Evolutionary conservation across 805 yeast genomes (phyloP).

Genomic region (Kodamaea laetipori): DNA sequence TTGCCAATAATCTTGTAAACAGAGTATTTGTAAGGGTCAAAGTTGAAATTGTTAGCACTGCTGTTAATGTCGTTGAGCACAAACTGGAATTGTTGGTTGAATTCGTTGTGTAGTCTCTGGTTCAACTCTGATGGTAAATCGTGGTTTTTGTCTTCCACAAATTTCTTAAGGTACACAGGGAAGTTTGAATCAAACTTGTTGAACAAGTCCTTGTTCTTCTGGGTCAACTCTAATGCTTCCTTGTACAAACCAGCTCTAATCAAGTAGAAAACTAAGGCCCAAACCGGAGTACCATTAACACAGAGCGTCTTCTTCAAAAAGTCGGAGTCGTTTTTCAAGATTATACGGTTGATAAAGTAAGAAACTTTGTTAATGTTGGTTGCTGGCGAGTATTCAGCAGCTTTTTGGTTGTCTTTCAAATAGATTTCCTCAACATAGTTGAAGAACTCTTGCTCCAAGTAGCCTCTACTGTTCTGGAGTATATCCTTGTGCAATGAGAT

Average conservation of each 20-base stretch:
- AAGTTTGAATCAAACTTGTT: slow-evolving; percentile 84
- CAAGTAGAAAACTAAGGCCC: slow-evolving; percentile 88
- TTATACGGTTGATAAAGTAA: slow-evolving; percentile 50
- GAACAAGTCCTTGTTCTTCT: slow-evolving; percentile 66
- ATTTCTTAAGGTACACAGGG: slow-evolving; percentile 75
- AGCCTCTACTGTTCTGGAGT: slow-evolving; percentile 55
- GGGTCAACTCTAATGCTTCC: slow-evolving; percentile 75
- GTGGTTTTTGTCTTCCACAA: slow-evolving; percentile 51
- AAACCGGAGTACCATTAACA: slow-evolving; percentile 85
- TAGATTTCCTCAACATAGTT: slow-evolving; percentile 70
- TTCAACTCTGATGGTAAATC: slow-evolving; percentile 66
- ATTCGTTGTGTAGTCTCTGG: slow-evolving; percentile 74
- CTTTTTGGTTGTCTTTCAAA: slow-evolving; percentile 51
- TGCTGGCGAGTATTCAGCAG: slow-evolving; percentile 49
- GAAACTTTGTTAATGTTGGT: slow-evolving; percentile 71
- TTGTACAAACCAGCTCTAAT: slow-evolving; percentile 78
- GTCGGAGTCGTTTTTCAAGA: slow-evolving; percentile 33
- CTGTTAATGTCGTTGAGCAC: slow-evolving; percentile 43
- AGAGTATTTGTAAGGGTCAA: slow-evolving; percentile 89
- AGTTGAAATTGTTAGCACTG: slow-evolving; percentile 28
- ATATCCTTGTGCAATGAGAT: slow-evolving; percentile 44
- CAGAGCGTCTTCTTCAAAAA: slow-evolving; percentile 30
- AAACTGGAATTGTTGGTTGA: slow-evolving; percentile 77
- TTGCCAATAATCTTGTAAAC: slow-evolving; percentile 92
- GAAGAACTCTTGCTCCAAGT: slow-evolving; percentile 76